Base-by-base conservation (phyloP, 495 filamentous ascomycete species). In the Entonaema liquescens region DNA sequence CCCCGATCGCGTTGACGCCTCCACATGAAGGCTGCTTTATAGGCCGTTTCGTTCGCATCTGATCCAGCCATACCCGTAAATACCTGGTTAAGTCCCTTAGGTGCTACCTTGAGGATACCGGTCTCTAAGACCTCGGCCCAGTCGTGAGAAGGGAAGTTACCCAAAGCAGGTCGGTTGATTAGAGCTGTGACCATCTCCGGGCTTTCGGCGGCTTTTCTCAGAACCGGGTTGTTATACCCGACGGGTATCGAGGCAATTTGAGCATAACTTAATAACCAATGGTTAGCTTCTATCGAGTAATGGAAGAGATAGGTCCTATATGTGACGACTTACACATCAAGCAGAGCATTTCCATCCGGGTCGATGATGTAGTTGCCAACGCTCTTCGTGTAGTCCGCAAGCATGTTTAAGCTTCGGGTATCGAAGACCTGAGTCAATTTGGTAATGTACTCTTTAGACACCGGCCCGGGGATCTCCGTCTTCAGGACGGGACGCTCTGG, bases 11-110 rank as follows among this genome's bases (percentile, higher is more conserved):
- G 87, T 77, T 94, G 93, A 23, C 94, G 91, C 68, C 91, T 91
- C 88, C 92, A 99, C 90, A 99, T 99, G 85, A 98, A 98, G 61
- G 95, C 95, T 38, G 95, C 95, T 81, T 99, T 99, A 87, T 94
- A 99, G 56, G 96, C 96, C n/a, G 93, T 93, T 81, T 99, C 96
- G 84, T 98, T 98, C 79, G 95, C 96, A 77, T 99, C 95, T 8
- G 93, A 97, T 71, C 95, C 95, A 58, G 95, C 89, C 89, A 94
- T 93, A 72, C 91, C 95, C 25, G 95, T 99, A 86, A 98, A 98
- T 74, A 99, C 95, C 80, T 98, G 93, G 85, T 96, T 83, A 73
- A 97, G 84, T 17, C 96, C 95, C 78, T 91, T 93, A 52, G 95
- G 95, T 5, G 96, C 94, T 57, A 92, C 95, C 75, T 87, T 89